These are phyloP conservation scores for Mortierella sp. DNA, from an alignment of 371 early-diverging fungal genomes.

Conservation along the genomic window DNA sequence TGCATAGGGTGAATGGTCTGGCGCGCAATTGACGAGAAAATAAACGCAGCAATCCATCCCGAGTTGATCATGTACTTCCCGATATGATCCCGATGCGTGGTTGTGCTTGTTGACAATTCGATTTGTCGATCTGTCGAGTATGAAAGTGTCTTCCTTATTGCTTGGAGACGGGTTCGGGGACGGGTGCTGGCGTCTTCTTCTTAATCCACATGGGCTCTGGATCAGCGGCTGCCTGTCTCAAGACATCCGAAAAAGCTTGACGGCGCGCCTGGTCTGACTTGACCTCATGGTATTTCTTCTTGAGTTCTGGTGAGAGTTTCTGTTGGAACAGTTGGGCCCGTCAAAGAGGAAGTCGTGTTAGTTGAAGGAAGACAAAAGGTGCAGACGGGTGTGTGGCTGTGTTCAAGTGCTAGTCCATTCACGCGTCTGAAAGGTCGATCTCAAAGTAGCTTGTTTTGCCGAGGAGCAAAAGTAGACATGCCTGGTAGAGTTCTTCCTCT, in stretches of 20 bases:
- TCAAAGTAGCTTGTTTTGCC: neutral
- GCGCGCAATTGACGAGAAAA: neutral
- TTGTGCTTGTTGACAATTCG: neutral
- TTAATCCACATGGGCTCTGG: slow-evolving; percentile 60
- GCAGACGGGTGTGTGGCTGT: neutral
- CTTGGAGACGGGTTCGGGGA: slow-evolving; percentile 12
- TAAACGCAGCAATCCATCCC: neutral
- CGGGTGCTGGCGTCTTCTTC: slow-evolving; percentile 39
- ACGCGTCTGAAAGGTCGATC: neutral
- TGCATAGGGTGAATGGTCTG: neutral
- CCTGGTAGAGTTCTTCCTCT: slow-evolving; percentile 59
- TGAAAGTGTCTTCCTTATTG: neutral
- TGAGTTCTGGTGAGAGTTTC: slow-evolving; percentile 57
- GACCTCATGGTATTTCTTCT: slow-evolving; percentile 51
- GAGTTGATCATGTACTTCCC: neutral
- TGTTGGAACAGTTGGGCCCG: neutral
- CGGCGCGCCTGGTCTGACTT: slow-evolving; percentile 52
- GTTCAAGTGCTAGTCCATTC: neutral
- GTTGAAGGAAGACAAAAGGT: neutral
- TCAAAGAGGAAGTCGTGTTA: neutral
- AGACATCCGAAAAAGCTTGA: slow-evolving; percentile 54
- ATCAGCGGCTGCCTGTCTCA: slow-evolving; percentile 47
- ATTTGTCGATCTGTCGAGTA: neutral
- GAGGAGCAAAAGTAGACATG: slow-evolving; percentile 16
- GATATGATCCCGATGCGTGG: neutral